Evolutionary conservation across 1,284 basidiomycete genomes (phyloP), one percentile per base, ranked within the genome.

Genomic region (Afroboletus lepidellus): DNA sequence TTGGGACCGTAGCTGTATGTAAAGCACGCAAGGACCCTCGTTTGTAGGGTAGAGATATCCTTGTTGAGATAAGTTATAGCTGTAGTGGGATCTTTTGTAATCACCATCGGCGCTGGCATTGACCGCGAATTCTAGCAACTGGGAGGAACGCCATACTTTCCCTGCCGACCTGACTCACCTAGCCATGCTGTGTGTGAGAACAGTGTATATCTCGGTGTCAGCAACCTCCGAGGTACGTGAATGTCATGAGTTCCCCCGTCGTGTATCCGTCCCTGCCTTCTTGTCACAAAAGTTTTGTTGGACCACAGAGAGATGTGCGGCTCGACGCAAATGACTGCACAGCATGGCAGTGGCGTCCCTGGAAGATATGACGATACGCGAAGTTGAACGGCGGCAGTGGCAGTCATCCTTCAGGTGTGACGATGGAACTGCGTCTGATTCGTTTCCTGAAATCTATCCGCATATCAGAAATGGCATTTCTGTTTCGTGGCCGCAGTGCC

Each of bases 141-240:
- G 46, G 34, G 41, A 12, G 51, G 62, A 64, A 62, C 63, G 65
- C 66, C 65, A 45, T 56, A 65, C 45, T 64, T 62, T 54, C 20
- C 41, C n/a, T 44, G 51, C 64, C 65, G 64, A 64, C 45, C 39
- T 64, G 66, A 68, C 64, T 65, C 62, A 54, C 53, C 47, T 34
- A 39, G 55, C 54, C 63, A 67, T 63, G 65, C 66, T 69, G 65
- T 69, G 64, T 69, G 66, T 65, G 66, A 57, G 66, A 64, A 63
- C 46, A 47, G 43, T 21, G 46, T 20, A 12, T 13, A 42, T 47
- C 53, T 5, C 53, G 47, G 41, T 18, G 33, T 41, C 29, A 47
- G 33, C 11, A 46, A 63, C 60, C 51, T 46, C 62, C 62, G 60
- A 46, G 21, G 27, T 29, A 36, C 27, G 30, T 43, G 50, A 46